A percentile compares a stretch with the other conserved stretches of the same genome.
These are phyloP conservation scores for Posidonia oceanica DNA, from an alignment of 116 monocot genomes.

Conservation along the genomic window DNA sequence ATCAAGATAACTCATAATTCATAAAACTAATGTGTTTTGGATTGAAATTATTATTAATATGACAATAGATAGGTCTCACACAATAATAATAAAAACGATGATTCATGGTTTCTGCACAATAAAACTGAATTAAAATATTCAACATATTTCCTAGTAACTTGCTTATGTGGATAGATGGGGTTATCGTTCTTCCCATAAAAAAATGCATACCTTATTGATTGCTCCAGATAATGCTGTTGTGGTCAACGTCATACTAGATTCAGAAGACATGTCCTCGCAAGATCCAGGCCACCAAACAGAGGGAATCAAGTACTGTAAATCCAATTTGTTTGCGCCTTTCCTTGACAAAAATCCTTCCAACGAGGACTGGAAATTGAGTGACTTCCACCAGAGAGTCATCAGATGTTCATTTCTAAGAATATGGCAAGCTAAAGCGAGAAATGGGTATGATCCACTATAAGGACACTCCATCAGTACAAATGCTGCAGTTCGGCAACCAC, in stretches of 20 bases:
- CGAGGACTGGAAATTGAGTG: conserved; percentile 47
- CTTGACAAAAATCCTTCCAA: conserved; percentile 79
- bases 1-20: no score
- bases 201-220: conserved; percentile 45
- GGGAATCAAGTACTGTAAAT: conserved; percentile 67
- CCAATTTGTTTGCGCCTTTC: conserved; percentile 81
- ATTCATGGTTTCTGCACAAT: no score
- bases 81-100: no score
- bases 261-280: conserved; percentile 65
- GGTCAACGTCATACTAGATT: conserved; percentile 70
- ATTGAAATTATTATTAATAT: no score
- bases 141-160: neutral
- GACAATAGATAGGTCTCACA: no score
- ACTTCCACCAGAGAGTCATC: conserved; percentile 75
- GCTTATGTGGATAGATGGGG: neutral
- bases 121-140: no score
- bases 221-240: conserved; percentile 65
- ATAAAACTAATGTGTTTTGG: no score
- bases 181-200: neutral
- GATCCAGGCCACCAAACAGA: conserved; percentile 95
- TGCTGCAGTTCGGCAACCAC: conserved; percentile 51
- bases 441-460: conserved; percentile 79
- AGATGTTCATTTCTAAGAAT: conserved; percentile 54
- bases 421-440: conserved; percentile 67
- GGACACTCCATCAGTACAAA: conserved; percentile 78